Percentiles rank a stretch among this genome's conserved stretches.
phyloP scores from a whole-genome alignment of 768 basidiomycete genomes.

The Boletus rex-veris region DNA sequence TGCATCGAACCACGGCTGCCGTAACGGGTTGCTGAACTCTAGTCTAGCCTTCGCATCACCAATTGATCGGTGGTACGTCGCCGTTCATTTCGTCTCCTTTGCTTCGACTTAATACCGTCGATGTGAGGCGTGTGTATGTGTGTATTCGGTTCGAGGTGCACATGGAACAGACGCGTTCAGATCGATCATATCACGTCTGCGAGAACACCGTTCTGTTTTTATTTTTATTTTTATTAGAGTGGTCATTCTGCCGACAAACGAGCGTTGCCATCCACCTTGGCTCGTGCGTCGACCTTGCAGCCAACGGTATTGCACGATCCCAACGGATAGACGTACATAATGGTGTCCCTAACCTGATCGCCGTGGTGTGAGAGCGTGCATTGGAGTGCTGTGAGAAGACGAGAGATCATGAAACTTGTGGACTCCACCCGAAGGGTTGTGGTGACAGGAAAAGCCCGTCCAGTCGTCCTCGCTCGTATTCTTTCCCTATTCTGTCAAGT shows the following conservation, averaged over 20 bases:
- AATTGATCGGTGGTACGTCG: constrained; percentile 10
- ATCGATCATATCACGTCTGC: too few relatives aligned
- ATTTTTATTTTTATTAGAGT: too few relatives aligned
- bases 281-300: background rate
- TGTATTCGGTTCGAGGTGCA: too few relatives aligned
- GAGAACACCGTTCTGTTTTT: too few relatives aligned
- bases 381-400: constrained; percentile 7
- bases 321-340: constrained; percentile 10
- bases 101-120: constrained; percentile 4
- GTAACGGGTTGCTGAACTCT: background rate
- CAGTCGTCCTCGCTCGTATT: constrained; percentile 1
- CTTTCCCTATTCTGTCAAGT: constrained; percentile 3
- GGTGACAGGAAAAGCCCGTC: constrained; percentile 12
- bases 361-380: constrained; percentile 28
- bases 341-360: constrained; percentile 9
- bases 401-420: constrained; percentile 3
- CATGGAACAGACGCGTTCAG: too few relatives aligned
- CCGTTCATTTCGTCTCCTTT: constrained; percentile 7
- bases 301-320: too few relatives aligned
- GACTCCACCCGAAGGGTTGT: background rate
- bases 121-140: background rate
- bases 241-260: too few relatives aligned
- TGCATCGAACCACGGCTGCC: background rate
- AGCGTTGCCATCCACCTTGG: too few relatives aligned
- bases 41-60: background rate